These are phyloP conservation scores for Aechmea fasciata DNA, from an alignment of 176 grass and related monocot genomes.

Conservation along the genomic window DNA sequence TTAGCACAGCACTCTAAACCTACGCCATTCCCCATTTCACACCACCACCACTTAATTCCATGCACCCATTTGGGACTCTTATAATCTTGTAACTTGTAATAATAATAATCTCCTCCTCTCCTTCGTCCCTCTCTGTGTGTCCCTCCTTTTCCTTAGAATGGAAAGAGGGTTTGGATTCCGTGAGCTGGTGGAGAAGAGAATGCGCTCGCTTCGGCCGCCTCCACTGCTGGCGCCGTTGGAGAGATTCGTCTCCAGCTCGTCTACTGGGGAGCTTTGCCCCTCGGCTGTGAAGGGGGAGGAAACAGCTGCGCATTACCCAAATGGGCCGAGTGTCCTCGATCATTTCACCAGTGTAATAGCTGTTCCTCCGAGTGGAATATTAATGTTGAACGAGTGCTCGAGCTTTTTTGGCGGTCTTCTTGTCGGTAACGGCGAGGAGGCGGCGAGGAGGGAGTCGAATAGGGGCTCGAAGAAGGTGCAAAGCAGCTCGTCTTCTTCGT, in stretches of 20 bases:
- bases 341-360: not conserved
- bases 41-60: not conserved
- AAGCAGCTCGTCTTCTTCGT: not conserved
- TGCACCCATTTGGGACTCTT: not conserved
- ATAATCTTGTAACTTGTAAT: too few species aligned
- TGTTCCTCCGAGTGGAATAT: conserved; percentile 15
- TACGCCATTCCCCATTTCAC: not conserved
- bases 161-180: conserved; percentile 4
- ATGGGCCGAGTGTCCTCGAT: not conserved
- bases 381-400: conserved; percentile 21
- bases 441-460: not conserved
- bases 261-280: not conserved
- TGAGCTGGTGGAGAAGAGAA: conserved; percentile 20
- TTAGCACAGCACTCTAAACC: not conserved
- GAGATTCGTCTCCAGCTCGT: conserved; percentile 28
- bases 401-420: conserved; percentile 22
- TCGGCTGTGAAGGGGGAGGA: too few species aligned
- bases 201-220: not conserved
- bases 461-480: not conserved
- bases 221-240: conserved; percentile 13
- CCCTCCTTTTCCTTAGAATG: conserved; percentile 8
- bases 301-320: too few species aligned
- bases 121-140: not conserved
- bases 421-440: not conserved
- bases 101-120: too few species aligned